Evolutionary conservation across 2,329 filamentous ascomycete genomes (phyloP).

Genomic region (Diaporthe longicolla): DNA sequence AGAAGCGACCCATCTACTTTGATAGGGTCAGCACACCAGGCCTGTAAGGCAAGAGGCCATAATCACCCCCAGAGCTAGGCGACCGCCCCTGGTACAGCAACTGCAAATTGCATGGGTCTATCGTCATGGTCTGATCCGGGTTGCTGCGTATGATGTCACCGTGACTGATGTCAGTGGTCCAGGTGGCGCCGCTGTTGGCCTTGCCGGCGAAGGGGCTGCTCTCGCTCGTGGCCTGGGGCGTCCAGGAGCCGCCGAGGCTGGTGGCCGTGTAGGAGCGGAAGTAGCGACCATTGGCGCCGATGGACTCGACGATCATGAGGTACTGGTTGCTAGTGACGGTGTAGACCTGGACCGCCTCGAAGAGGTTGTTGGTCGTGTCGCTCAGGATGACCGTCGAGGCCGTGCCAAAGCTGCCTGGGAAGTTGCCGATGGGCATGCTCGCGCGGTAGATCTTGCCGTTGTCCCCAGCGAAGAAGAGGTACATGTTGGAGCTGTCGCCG

Average conservation of each 20-base stretch:
- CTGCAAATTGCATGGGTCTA: slow-evolving; percentile 76
- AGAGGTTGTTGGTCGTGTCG: slow-evolving; percentile 70
- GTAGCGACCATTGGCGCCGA: slow-evolving; percentile 70
- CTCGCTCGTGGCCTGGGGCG: slow-evolving; percentile 68
- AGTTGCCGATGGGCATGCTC: slow-evolving; percentile 73
- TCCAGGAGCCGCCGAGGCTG: slow-evolving; percentile 70
- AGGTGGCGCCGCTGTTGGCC: slow-evolving; percentile 74
- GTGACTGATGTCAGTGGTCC: slow-evolving; percentile 78
- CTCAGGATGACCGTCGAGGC: slow-evolving; percentile 63
- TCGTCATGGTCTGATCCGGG: slow-evolving; percentile 72
- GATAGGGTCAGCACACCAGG: slow-evolving; percentile 68
- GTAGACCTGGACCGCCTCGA: slow-evolving; percentile 78
- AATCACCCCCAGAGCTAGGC: slow-evolving; percentile 60
- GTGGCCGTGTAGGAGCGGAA: slow-evolving; percentile 77
- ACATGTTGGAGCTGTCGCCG: slow-evolving; percentile 72
- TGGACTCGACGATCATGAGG: slow-evolving; percentile 77
- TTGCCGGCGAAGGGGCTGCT: slow-evolving; percentile 75
- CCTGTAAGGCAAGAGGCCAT: slow-evolving; percentile 66
- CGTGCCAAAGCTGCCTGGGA: slow-evolving; percentile 72
- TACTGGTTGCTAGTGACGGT: slow-evolving; percentile 69
- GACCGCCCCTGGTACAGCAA: slow-evolving; percentile 73
- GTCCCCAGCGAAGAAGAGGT: slow-evolving; percentile 77
- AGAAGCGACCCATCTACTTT: not conserved
- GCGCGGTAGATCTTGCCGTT: slow-evolving; percentile 77
- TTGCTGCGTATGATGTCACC: slow-evolving; percentile 72